Evolutionary conservation across 2,329 filamentous ascomycete species (phyloP).

Genomic region (Coniochaeta sp.): DNA sequence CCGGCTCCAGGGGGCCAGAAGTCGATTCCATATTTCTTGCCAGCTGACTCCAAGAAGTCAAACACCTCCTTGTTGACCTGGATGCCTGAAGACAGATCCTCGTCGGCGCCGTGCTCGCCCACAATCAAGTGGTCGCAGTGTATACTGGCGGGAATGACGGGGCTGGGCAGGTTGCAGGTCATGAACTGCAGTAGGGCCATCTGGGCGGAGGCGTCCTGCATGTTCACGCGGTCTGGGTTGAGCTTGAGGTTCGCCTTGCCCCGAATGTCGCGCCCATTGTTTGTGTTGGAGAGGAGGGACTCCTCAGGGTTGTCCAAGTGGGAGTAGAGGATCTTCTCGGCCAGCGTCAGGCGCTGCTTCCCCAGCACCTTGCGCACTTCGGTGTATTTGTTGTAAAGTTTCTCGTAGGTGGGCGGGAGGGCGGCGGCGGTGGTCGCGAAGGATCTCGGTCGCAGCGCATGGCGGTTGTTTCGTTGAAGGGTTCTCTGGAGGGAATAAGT

Average conservation of each 20-base stretch:
- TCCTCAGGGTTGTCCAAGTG: constrained; percentile 88
- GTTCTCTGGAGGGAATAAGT: constrained; percentile 22
- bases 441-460: constrained; percentile 17
- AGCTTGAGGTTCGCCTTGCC: constrained; percentile 91
- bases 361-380: constrained; percentile 71
- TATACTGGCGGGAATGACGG: constrained; percentile 92
- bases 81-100: constrained; percentile 79
- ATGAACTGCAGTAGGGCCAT: constrained; percentile 99
- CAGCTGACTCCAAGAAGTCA: constrained; percentile 90
- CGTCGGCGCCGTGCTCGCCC: constrained; percentile 80
- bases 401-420: constrained; percentile 68
- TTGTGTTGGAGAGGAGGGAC: constrained; percentile 73
- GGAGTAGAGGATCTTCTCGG: constrained; percentile 97
- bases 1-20: constrained; percentile 93
- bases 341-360: constrained; percentile 65
- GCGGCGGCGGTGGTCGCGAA: constrained; percentile 31
- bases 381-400: constrained; percentile 69
- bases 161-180: constrained; percentile 83
- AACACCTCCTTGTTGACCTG: constrained; percentile 94
- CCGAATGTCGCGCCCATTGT: constrained; percentile 76
- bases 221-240: constrained; percentile 94
- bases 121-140: constrained; percentile 99
- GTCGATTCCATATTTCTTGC: constrained; percentile 86
- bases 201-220: constrained; percentile 98
- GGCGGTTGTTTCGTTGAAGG: constrained; percentile 24